Evolutionary conservation across 345 rosid species (phyloP).

Genomic region (Eucalyptus brandiana): DNA sequence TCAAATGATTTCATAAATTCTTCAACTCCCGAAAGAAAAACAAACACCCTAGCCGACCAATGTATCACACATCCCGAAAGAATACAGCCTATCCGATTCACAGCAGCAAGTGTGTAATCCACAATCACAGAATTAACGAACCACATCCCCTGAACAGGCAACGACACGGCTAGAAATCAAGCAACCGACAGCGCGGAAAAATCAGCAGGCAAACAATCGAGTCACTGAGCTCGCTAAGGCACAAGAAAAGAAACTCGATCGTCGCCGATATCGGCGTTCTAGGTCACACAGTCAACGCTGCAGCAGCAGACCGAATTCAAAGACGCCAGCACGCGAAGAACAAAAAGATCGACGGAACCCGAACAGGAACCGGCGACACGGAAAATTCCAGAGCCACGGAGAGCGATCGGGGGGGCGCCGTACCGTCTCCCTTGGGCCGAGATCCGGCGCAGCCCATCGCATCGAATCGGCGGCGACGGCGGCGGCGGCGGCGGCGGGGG

Average conservation of each 20-base stretch:
- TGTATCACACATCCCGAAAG: rapidly evolving
- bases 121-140: background rate
- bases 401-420: background rate
- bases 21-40: background rate
- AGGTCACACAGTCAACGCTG: background rate
- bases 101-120: background rate
- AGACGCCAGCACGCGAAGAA: background rate
- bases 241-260: background rate
- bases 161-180: background rate
- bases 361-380: background rate
- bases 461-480: background rate
- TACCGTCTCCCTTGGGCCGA: conserved; percentile 2
- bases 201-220: background rate
- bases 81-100: background rate
- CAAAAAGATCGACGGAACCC: background rate
- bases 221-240: background rate
- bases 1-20: background rate
- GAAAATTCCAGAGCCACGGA: background rate
- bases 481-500: background rate
- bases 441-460: conserved; percentile 13
- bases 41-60: background rate
- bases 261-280: background rate
- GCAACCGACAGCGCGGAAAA: too few species aligned
- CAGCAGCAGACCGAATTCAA: background rate
- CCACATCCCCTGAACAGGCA: background rate